Percentiles rank a stretch among this genome's conserved stretches.
These are phyloP conservation scores for Arctium minus DNA, from an alignment of 129 eudicot genomes.

Conservation along the genomic window DNA sequence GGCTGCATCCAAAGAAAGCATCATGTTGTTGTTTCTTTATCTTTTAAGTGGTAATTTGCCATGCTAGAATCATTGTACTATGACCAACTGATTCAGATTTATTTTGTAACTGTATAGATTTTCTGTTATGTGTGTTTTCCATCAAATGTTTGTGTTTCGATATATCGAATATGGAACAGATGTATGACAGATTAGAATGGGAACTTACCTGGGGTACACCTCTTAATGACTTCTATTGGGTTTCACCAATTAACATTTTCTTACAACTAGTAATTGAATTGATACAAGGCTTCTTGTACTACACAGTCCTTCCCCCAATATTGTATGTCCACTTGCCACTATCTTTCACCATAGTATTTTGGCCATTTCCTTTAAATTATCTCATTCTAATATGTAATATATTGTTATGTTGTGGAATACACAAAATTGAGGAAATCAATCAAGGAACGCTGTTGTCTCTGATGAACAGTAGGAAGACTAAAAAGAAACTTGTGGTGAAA, in stretches of 20 bases:
- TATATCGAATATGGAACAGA: too few species aligned
- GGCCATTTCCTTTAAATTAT: too few species aligned
- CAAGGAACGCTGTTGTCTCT: too few species aligned
- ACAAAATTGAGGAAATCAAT: neutral
- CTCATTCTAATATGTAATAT: neutral
- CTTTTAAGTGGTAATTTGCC: neutral
- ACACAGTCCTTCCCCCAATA: neutral
- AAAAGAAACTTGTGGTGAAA: too few species aligned
- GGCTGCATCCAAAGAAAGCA: constrained; percentile 41
- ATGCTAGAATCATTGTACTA: neutral
- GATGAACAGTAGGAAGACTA: too few species aligned
- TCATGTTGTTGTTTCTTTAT: neutral
- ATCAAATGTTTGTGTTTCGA: neutral
- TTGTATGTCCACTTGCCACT: neutral
- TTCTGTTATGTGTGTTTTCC: neutral
- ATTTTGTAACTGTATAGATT: neutral
- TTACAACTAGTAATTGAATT: neutral
- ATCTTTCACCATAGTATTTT: neutral
- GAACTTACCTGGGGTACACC: neutral
- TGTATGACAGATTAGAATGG: too few species aligned
- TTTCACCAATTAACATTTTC: neutral
- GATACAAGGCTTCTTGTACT: neutral
- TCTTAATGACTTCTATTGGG: neutral
- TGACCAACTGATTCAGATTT: neutral
- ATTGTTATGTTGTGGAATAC: neutral